phyloP scores from a whole-genome alignment of 2,329 filamentous ascomycete species.

The Didymella pinodella region DNA sequence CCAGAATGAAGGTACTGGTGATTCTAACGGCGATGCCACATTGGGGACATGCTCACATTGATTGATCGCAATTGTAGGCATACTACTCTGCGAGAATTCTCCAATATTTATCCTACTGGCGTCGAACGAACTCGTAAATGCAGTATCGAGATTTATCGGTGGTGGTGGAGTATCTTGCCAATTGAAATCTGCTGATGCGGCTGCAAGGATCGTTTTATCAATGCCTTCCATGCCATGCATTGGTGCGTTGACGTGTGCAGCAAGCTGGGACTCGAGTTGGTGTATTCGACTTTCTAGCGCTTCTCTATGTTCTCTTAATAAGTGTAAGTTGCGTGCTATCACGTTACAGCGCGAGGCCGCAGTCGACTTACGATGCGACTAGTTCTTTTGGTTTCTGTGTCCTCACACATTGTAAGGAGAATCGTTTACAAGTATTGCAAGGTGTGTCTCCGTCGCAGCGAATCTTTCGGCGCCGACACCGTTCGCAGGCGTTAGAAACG shows the following conservation, averaged over 20 bases:
- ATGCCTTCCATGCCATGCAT: conserved; percentile 50
- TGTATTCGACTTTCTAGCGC: conserved; percentile 50
- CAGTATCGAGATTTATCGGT: conserved; percentile 38
- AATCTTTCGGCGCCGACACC: conserved; percentile 49
- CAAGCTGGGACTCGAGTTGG: conserved; percentile 48
- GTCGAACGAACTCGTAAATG: conserved; percentile 36
- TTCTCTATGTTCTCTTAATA: conserved; percentile 46
- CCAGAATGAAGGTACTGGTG: conserved; percentile 50
- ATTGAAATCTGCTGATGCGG: conserved; percentile 39
- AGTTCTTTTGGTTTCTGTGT: conserved; percentile 49
- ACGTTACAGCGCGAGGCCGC: conserved; percentile 33
- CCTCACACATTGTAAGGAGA: conserved; percentile 48
- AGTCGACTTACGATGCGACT: conserved; percentile 46
- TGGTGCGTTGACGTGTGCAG: conserved; percentile 46
- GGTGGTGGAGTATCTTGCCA: conserved; percentile 42
- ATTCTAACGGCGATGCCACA: conserved; percentile 37
- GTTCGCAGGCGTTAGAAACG: conserved; percentile 50
- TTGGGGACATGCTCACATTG: conserved; percentile 47
- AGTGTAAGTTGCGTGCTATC: conserved; percentile 26
- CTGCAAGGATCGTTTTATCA: conserved; percentile 38
- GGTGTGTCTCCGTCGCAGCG: conserved; percentile 49
- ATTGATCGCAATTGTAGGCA: conserved; percentile 49
- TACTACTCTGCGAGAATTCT: conserved; percentile 34
- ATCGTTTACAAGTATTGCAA: conserved; percentile 49
- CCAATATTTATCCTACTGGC: conserved; percentile 6